These are phyloP conservation scores for Cenococcum geophilum DNA, from an alignment of 495 filamentous ascomycete genomes.

Conservation along the genomic window DNA sequence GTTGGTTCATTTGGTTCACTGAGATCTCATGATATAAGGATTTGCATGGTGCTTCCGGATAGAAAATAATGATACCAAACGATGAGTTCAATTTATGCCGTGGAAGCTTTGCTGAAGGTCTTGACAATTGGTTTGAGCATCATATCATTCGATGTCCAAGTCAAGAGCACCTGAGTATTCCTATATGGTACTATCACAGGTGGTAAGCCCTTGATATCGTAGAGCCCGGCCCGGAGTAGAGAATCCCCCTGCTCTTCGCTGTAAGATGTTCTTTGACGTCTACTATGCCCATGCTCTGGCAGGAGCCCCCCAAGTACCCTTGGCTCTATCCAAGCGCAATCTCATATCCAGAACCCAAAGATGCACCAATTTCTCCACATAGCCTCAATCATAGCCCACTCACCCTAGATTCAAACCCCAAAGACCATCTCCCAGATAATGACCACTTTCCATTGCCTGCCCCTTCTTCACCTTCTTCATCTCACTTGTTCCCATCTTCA, in stretches of 20 bases:
- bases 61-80: conserved; percentile 30
- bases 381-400: conserved; percentile 9
- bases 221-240: too few relatives aligned
- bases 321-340: not conserved
- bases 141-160: too few relatives aligned
- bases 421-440: conserved; percentile 91
- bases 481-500: conserved; percentile 86
- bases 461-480: conserved; percentile 91
- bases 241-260: not conserved
- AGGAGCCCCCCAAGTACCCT: not conserved
- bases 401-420: conserved; percentile 75
- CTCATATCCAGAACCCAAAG: too few relatives aligned
- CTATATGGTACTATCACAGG: too few relatives aligned
- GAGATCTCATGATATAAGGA: not conserved
- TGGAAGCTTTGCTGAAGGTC: too few relatives aligned
- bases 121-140: too few relatives aligned
- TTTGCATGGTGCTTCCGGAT: conserved; percentile 1
- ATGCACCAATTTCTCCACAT: not conserved
- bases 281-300: not conserved
- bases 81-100: not conserved
- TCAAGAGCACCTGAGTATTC: too few relatives aligned
- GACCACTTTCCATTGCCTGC: conserved; percentile 81
- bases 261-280: not conserved
- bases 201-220: too few relatives aligned
- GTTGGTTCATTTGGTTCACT: not conserved